phyloP scores from a whole-genome alignment of 1,284 basidiomycete genomes.

The Veloboletus limbatus region DNA sequence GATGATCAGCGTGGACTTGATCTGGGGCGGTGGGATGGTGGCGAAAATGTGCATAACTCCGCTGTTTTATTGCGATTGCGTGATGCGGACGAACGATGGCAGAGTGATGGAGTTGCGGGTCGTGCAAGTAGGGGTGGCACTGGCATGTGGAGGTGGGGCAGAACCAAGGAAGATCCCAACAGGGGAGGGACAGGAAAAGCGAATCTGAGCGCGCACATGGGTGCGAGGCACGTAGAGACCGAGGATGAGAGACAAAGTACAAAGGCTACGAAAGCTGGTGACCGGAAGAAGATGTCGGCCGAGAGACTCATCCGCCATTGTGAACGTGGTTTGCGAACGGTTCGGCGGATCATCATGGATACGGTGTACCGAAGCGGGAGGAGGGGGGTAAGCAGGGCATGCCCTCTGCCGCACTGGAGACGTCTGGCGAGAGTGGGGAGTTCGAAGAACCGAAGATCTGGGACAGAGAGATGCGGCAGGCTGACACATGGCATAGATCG shows the following conservation, averaged over 20 bases:
- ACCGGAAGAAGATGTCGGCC: conserved; percentile 17
- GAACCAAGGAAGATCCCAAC: conserved; percentile 28
- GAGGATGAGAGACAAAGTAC: no score
- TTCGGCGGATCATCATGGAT: conserved; percentile 22
- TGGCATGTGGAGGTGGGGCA: conserved; percentile 23
- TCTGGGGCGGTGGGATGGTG: conserved; percentile 24
- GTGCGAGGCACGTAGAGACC: conserved; percentile 7
- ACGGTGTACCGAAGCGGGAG: no score
- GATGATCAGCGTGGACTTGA: conserved; percentile 26
- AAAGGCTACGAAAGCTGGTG: no score
- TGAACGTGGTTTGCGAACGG: conserved; percentile 24
- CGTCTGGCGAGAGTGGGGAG: conserved; percentile 13
- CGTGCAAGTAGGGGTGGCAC: background rate
- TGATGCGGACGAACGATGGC: conserved; percentile 10
- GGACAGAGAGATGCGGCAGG: no score
- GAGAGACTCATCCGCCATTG: conserved; percentile 14
- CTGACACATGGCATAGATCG: conserved; percentile 11
- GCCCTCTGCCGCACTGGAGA: conserved; percentile 25
- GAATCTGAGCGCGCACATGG: conserved; percentile 33
- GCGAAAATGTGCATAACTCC: conserved; percentile 17
- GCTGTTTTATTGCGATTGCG: conserved; percentile 19
- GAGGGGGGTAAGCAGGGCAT: no score
- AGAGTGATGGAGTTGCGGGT: no score
- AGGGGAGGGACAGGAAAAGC: conserved; percentile 17
- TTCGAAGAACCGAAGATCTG: conserved; percentile 24